Conservation (phyloP, 148 eudicot genomes). For the Heliosperma pusillum region DNA sequence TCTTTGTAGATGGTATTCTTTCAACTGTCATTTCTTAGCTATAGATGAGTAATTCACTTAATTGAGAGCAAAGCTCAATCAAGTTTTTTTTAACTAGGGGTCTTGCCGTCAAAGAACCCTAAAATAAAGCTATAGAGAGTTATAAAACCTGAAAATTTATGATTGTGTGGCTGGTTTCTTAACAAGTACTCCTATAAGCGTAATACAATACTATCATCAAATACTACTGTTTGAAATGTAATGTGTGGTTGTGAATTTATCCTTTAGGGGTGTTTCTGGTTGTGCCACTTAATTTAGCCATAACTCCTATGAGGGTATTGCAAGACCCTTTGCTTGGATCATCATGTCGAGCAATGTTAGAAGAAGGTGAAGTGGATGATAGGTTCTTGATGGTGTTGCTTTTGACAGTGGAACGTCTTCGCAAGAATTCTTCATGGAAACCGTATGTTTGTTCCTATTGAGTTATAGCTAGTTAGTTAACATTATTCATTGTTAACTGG, state of each 20-base stretch:
- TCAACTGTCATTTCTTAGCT: too few relatives aligned
- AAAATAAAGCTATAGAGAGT: too few relatives aligned
- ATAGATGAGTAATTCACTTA: too few relatives aligned
- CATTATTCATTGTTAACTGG: conserved; percentile 1
- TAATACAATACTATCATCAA: not conserved
- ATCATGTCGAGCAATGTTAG: conserved; percentile 70
- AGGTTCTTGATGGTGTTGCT: conserved; percentile 73
- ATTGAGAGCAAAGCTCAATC: too few relatives aligned
- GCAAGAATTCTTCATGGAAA: conserved; percentile 85
- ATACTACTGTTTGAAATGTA: not conserved
- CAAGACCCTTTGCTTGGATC: conserved; percentile 82
- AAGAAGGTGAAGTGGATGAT: conserved; percentile 91
- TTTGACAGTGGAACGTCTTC: conserved; percentile 70
- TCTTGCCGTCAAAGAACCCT: too few relatives aligned
- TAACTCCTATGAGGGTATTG: conserved; percentile 92
- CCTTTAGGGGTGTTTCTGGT: conserved; percentile 64
- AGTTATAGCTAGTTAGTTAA: conserved; percentile 5
- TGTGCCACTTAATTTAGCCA: conserved; percentile 84
- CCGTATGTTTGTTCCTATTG: conserved; percentile 56
- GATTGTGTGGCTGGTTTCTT: not conserved
- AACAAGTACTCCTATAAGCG: not conserved
- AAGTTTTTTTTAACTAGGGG: too few relatives aligned
- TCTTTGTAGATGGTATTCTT: too few relatives aligned
- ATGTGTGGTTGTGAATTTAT: not conserved
- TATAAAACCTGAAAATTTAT: too few relatives aligned